Base-by-base conservation (phyloP, 768 basidiomycete genomes). In the Kwoniella shandongensis region DNA sequence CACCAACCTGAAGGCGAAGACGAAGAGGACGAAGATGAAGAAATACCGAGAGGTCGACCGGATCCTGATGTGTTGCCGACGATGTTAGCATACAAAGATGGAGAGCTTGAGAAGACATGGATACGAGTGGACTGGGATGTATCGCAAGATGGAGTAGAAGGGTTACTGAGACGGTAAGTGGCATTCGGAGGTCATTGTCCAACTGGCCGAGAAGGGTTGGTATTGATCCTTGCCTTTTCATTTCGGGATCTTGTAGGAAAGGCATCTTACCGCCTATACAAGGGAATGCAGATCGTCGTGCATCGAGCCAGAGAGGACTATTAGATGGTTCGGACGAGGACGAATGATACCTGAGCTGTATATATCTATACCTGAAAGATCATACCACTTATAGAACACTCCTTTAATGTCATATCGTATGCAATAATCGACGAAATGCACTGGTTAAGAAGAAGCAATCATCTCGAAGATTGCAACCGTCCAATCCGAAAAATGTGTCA, bases 41-140 rank as follows among this genome's bases (percentile, higher is more conserved):
- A 67, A 3, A 51, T 55, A 13, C 45, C 48, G 12, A 27, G 49
- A n/a, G 62, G 56, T 23, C 41, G 20, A 51, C 60, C 73, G 10
- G 73, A 75, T 62, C 66, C 72, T 5, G 73, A 75, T 35, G 73
- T 75, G 2, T 39, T 75, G 27, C 73, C 73, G n/a, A 71, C 71
- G 3, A 52, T 75, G 57, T 48, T 75, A 44, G 69, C 67, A 1
- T 75, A 75, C 51, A 65, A 66, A 39, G 63, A 73, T 57, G 73
- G 73, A 6, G 73, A 75, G 51, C 51, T 75, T 38, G 69, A 62
- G 49, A 60, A 64, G 45, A 75, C 57, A 18, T 75, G 66, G 64
- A 51, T 75, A 0, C 59, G 73, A 32, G 72, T 73, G 13, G 73
- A 75, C 52, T 73, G 71, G 71, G 71, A 73, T 13, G 57, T 71